Percentiles rank a stretch among this genome's conserved stretches.
These are phyloP conservation scores for Tanacetum coccineum DNA, from an alignment of 129 eudicot genomes.

Conservation along the genomic window DNA sequence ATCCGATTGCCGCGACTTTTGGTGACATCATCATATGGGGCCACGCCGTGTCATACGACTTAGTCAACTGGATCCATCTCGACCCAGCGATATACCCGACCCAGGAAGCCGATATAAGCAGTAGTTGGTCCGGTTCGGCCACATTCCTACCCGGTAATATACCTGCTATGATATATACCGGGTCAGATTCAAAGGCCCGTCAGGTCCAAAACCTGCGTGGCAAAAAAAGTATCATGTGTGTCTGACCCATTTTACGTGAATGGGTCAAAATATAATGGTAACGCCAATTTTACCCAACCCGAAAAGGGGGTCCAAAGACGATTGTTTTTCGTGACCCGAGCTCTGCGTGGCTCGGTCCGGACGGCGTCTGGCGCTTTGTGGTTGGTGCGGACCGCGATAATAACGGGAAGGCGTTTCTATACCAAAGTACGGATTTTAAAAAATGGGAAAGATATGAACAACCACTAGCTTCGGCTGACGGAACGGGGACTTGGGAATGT, in stretches of 20 bases:
- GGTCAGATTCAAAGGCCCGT: constrained; percentile 28
- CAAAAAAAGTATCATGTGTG: too few relatives aligned
- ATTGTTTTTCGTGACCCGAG: constrained; percentile 42
- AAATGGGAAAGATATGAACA: constrained; percentile 26
- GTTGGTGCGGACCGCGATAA: constrained; percentile 31
- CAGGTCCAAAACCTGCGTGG: constrained; percentile 36
- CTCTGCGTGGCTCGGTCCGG: constrained; percentile 40
- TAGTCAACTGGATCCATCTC: constrained; percentile 41
- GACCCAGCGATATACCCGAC: constrained; percentile 47
- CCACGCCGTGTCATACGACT: constrained; percentile 36
- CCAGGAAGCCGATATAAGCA: constrained; percentile 25
- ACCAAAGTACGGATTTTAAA: constrained; percentile 32
- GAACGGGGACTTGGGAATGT: constrained; percentile 43
- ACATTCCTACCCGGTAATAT: constrained; percentile 33
- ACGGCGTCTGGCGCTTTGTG: constrained; percentile 32
- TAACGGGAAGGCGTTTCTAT: constrained; percentile 34
- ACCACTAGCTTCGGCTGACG: constrained; percentile 20
- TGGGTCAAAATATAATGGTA: constrained; percentile 27
- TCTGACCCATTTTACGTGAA: constrained; percentile 41
- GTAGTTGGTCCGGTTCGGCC: constrained; percentile 48
- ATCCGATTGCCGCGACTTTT: constrained; percentile 28
- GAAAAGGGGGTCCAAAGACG: constrained; percentile 36
- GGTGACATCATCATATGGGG: constrained; percentile 33
- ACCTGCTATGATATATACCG: constrained; percentile 39
- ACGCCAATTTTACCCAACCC: constrained; percentile 39